Evolutionary conservation across 768 basidiomycete genomes (phyloP).

Genomic region (Suillus placidus): DNA sequence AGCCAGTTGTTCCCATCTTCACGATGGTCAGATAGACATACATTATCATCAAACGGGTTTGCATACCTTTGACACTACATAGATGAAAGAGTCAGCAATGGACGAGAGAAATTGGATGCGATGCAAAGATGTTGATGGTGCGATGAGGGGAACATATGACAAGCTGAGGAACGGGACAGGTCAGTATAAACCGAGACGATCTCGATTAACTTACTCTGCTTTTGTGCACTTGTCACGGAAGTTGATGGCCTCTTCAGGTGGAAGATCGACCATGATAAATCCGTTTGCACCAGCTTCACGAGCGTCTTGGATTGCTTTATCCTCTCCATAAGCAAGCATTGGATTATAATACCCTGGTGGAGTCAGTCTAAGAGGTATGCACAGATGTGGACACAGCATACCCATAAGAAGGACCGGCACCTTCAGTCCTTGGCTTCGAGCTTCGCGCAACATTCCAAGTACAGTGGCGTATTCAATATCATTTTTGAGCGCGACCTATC

Average conservation of each 20-base stretch:
- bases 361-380: constrained; percentile 8
- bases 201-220: constrained; percentile 60
- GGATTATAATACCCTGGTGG: constrained; percentile 94
- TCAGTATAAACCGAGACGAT: background rate
- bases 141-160: constrained; percentile 93
- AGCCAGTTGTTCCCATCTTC: constrained; percentile 98
- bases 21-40: constrained; percentile 12
- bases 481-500: constrained; percentile 79
- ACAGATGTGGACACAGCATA: constrained; percentile 32
- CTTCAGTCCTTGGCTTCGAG: constrained; percentile 76
- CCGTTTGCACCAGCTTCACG: constrained; percentile 92
- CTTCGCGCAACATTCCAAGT: constrained; percentile 73
- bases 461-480: constrained; percentile 73
- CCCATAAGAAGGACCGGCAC: constrained; percentile 94
- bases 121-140: constrained; percentile 86
- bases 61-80: constrained; percentile 92
- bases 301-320: constrained; percentile 90
- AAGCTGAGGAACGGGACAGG: constrained; percentile 51
- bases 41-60: background rate
- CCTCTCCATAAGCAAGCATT: constrained; percentile 92
- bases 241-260: constrained; percentile 91
- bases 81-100: constrained; percentile 97
- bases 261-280: constrained; percentile 96
- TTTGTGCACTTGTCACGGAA: constrained; percentile 89
- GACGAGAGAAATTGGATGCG: constrained; percentile 90